Base-by-base conservation (phyloP, 2,329 filamentous ascomycete genomes). In the Intubia oerlemansii region DNA sequence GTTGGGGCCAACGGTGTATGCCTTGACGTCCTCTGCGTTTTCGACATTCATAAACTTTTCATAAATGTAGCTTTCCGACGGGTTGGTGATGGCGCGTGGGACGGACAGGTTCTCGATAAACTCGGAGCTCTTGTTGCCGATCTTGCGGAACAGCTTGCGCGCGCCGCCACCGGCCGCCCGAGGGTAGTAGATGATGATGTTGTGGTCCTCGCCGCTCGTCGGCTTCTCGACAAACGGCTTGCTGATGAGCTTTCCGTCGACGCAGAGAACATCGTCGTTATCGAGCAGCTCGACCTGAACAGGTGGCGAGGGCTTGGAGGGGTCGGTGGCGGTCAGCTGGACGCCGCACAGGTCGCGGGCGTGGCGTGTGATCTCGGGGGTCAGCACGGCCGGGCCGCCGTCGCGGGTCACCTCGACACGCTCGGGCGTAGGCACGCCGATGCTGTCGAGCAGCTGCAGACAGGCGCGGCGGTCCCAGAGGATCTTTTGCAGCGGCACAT, bases 161-260 rank as follows among this genome's bases (percentile, higher is more conserved):
- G 82, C 90, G 34, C 88, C 88, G 27, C 85, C 84, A 4, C 84
- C 82, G 27, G 78, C 66, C 24, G 79, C 76, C 36, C 73, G 77
- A 14, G 85, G 80, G 44, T 90, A 95, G 53, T 95, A 98, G 32
- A 98, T 93, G 51, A 91, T 77, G 42, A 98, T 92, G 47, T 98
- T 98, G 54, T 98, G 88, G 44, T 98, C 85, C 51, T 98, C 88
- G 19, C 88, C 88, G 44, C 80, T 93, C n/a, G 82, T 84, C 0
- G 88, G 88, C 49, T 98, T 98, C 47, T 98, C 88, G 21, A 98
- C 88, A 44, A 98, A 98, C 0, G 88, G 88, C 46, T 98, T 98
- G 41, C 65, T 74, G 25, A 98, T 62, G 4, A 71, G 50, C 23
- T 66, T 60, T 9, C 85, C 88, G 45, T 98, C 85, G 8, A 98